A percentile compares a stretch with the other conserved stretches of the same genome.
Evolutionary conservation across 163 green algal genomes (phyloP).

Genomic region (Chlamydomonas reinhardtii): DNA sequence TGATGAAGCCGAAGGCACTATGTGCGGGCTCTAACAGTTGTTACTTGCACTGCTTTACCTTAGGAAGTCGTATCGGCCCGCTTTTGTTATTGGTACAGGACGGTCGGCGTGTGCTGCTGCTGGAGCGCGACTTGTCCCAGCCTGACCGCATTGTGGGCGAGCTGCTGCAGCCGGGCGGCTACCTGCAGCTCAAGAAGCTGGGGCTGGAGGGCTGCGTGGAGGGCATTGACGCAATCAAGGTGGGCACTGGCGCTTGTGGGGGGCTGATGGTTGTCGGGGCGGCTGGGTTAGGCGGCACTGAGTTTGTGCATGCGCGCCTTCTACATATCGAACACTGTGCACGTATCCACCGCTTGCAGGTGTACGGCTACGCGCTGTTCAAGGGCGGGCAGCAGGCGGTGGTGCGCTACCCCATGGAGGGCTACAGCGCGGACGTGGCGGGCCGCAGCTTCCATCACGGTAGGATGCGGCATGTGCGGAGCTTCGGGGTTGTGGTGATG

Average conservation of each 20-base stretch:
- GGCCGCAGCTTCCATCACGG: constrained; percentile 96
- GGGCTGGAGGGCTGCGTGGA: constrained; percentile 87
- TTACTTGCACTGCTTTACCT: too few relatives aligned
- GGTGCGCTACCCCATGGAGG: constrained; percentile 91
- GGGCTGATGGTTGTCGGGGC: background rate
- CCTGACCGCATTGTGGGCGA: constrained; percentile 98
- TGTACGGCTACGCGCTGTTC: constrained; percentile 97
- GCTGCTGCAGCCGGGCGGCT: constrained; percentile 97
- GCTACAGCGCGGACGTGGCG: constrained; percentile 80
- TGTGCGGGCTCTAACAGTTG: too few relatives aligned
- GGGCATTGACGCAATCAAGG: constrained; percentile 92
- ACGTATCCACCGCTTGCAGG: constrained; percentile 56
- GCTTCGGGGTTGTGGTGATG: too few relatives aligned
- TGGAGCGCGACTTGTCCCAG: constrained; percentile 94
- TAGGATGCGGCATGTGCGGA: constrained; percentile 17
- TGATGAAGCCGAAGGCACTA: too few relatives aligned
- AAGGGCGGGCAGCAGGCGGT: constrained; percentile 85
- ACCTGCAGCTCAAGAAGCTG: constrained; percentile 91
- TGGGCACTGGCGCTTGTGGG: constrained; percentile 14
- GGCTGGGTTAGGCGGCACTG: background rate
- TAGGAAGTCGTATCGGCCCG: too few relatives aligned
- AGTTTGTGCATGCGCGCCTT: too few relatives aligned
- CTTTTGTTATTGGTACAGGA: constrained; percentile 58
- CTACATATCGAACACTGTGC: too few relatives aligned
- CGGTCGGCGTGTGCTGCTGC: constrained; percentile 88